These are phyloP conservation scores for Nephelium lappaceum DNA, from an alignment of 345 rosid species.

Conservation along the genomic window DNA sequence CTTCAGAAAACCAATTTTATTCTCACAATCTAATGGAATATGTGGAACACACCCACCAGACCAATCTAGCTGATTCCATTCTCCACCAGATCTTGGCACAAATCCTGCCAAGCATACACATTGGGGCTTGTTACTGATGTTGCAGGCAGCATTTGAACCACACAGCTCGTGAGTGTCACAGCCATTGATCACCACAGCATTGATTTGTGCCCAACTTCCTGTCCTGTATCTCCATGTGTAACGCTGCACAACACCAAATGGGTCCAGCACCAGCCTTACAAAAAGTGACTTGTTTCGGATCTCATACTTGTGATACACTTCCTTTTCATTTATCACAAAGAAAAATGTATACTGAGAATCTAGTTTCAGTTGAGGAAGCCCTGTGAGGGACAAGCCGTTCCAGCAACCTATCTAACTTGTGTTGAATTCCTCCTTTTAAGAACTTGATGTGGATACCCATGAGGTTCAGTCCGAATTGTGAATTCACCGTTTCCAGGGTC, in stretches of 20 bases:
- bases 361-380: slow-evolving; percentile 33
- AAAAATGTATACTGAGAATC: slow-evolving; percentile 16
- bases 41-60: slow-evolving; percentile 49
- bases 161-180: slow-evolving; percentile 48
- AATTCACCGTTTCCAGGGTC: slow-evolving; percentile 47
- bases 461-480: slow-evolving; percentile 24
- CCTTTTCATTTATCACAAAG: slow-evolving; percentile 31
- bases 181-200: slow-evolving; percentile 19
- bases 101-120: slow-evolving; percentile 55
- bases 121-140: slow-evolving; percentile 30
- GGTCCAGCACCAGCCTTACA: slow-evolving; percentile 33
- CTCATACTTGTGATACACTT: slow-evolving; percentile 40
- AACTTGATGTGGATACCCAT: slow-evolving; percentile 44
- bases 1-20: slow-evolving; percentile 37
- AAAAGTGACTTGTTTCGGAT: slow-evolving; percentile 24
- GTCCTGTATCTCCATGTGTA: slow-evolving; percentile 30
- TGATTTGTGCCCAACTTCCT: too few relatives aligned
- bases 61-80: slow-evolving; percentile 42
- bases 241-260: slow-evolving; percentile 37
- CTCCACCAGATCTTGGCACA: slow-evolving; percentile 30
- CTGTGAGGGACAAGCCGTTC: slow-evolving; percentile 51
- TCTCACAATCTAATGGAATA: slow-evolving; percentile 33
- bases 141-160: slow-evolving; percentile 48
- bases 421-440: slow-evolving; percentile 21
- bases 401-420: slow-evolving; percentile 44